Conservation (phyloP, 2,329 filamentous ascomycete species). For the Colletotrichum cuscutae region DNA sequence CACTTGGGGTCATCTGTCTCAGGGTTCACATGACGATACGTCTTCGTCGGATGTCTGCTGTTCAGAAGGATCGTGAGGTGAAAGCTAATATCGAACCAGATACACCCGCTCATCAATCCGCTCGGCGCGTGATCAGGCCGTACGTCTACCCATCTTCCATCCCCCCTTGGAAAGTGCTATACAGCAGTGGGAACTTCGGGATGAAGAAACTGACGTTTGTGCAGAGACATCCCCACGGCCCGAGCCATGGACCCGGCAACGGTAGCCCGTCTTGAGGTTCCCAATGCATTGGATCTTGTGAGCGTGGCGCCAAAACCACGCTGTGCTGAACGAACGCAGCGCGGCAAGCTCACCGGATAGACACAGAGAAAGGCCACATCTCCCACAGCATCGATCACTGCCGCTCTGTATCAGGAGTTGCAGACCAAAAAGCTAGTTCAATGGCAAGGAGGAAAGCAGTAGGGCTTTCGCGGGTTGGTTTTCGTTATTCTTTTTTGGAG, state of each 20-base stretch:
- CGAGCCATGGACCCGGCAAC: conserved; percentile 14
- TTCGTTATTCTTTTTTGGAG: not conserved
- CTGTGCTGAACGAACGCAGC: not conserved
- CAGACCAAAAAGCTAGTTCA: not conserved
- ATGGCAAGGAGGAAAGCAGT: not conserved
- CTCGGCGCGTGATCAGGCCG: conserved; percentile 48
- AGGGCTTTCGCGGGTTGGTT: not conserved
- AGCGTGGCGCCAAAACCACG: too few species aligned
- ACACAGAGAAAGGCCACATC: not conserved
- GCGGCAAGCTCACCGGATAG: too few species aligned
- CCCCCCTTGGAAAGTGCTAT: not conserved
- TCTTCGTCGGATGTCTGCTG: too few species aligned
- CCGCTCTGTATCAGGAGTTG: not conserved
- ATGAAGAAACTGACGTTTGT: not conserved
- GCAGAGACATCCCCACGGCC: conserved; percentile 22
- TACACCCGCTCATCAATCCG: conserved; percentile 55
- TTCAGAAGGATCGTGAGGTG: too few species aligned
- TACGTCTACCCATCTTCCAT: conserved; percentile 34
- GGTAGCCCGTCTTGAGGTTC: not conserved
- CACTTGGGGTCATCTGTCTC: too few species aligned
- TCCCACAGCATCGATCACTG: not conserved
- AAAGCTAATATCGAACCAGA: conserved; percentile 37
- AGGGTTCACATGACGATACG: not conserved
- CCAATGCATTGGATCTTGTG: not conserved
- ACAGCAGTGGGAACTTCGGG: too few species aligned